Evolutionary conservation across 2,329 filamentous ascomycete species (phyloP), one percentile per base, ranked within the genome.

Genomic region (Colletotrichum cuscutae): DNA sequence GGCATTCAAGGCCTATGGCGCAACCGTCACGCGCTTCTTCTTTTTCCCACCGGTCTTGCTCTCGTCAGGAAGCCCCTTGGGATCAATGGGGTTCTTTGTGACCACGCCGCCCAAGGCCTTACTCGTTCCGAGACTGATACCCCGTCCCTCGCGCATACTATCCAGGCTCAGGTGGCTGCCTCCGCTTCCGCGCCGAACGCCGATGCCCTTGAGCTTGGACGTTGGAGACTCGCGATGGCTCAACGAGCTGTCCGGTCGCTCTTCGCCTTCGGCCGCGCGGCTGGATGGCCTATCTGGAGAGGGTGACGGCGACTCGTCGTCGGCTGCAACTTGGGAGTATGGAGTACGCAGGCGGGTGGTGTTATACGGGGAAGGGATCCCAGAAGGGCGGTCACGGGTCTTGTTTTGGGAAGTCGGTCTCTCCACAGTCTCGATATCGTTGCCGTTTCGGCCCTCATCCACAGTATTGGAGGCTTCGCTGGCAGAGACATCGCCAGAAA

Each of bases 161-260:
- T 84, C 83, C 32, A 85, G 65, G 63, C 83, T 86, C 19, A 86
- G 79, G 59, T 77, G 82, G 72, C 82, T 85, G 6, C 77, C 78
- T 3, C 74, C 69, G 56, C 79, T 78, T 49, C 78, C 78, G 19
- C 80, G 76, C 11, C 80, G 76, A 9, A 79, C 78, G 12, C 78
- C 79, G 2, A 77, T 75, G 9, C 77, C 77, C 69, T 78, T 80
- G 9, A 80, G 73, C 72, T 79, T 80, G n/a, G 79, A 75, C 15
- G 69, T 64, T 3, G 77, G 71, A n/a, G 74, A 74, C 12, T 74
- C 74, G 22, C 60, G 67, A 1, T 60, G 61, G 11, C 73, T 66
- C 24, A 66, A 26, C 11, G 59, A 32, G 53, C 73, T 68, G 28
- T 74, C 74, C 15, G 56, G 60, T 49, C 62, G 59, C 24, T 72